Conservation (phyloP, 1,139 yeast genomes). For the Lodderomyces elongisporus region DNA sequence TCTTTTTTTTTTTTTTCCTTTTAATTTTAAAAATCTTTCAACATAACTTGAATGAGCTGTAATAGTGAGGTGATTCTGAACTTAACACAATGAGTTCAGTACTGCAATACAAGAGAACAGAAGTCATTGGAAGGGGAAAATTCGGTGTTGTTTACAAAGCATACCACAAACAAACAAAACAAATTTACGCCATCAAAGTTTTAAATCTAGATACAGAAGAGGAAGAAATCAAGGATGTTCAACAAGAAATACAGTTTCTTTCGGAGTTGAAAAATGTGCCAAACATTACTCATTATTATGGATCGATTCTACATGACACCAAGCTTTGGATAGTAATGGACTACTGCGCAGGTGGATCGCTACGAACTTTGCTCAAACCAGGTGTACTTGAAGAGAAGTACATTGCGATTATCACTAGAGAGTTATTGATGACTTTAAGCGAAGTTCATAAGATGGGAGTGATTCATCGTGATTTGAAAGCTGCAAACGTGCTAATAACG, state of each 20-base stretch:
- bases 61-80: too few relatives aligned
- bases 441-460: slow-evolving; percentile 87
- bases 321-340: slow-evolving; percentile 98
- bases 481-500: slow-evolving; percentile 87
- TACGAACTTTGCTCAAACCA: slow-evolving; percentile 79
- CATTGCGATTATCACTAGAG: slow-evolving; percentile 77
- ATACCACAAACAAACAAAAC: slow-evolving; percentile 55
- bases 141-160: slow-evolving; percentile 97
- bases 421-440: slow-evolving; percentile 68
- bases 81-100: slow-evolving; percentile 11
- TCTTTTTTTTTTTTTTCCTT: too few relatives aligned
- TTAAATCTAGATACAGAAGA: slow-evolving; percentile 87
- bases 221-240: slow-evolving; percentile 93
- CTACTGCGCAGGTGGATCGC: slow-evolving; percentile 94
- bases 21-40: too few relatives aligned
- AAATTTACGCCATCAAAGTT: slow-evolving; percentile 88
- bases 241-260: slow-evolving; percentile 83
- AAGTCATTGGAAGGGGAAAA: slow-evolving; percentile 91
- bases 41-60: too few relatives aligned
- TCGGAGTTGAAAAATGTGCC: slow-evolving; percentile 80
- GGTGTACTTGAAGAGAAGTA: slow-evolving; percentile 85
- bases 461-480: slow-evolving; percentile 92
- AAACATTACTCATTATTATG: slow-evolving; percentile 89
- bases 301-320: slow-evolving; percentile 80
- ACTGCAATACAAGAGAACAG: slow-evolving; percentile 64